Base-by-base conservation (phyloP, 129 eudicot genomes). In the Arctium lappa region DNA sequence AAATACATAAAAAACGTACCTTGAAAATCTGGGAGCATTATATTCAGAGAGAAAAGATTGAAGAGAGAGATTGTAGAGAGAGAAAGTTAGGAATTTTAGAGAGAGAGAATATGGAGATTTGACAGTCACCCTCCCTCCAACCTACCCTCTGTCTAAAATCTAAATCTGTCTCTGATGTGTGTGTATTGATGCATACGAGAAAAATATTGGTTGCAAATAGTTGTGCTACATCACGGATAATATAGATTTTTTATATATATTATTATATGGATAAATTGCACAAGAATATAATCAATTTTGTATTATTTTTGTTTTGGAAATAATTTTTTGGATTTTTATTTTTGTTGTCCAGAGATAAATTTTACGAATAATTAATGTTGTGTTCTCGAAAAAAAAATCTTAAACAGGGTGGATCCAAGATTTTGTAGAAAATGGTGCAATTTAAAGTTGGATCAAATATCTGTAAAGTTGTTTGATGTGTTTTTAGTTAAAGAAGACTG, bases 101-200 rank as follows among this genome's bases (percentile, higher is more conserved):
- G 86, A 77, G 85, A 82, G 91, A 85, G 90, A 92, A 83, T 86
- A 89, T 88, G 91, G 83, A 85, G 93, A 89, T 89, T 86, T 89
- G 91, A 88, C 93, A 91, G 90, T 91, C 90, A 79, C 88, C 85
- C 89, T 85, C 86, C 87, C 84, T 82, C 86, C 86, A 72, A 80
- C 78, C 84, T 80, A 80, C 87, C 80, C 82, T 50, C 80, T 37
- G 71, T 83, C 87, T 80, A 34, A 75, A 73, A 48, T 80, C 77
- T 63, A 65, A 60, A 77, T 80, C 71, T 46, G 77, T 80, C 50
- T 74, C 81, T 29, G 36, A 63, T 79, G 76, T 80, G 69, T 70
- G 68, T 80, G 69, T 70, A 31, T 50, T 53, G 72, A 50, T 72
- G 84, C 48, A 80, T 80, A 48, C 77, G 78, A 50, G 69, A 80